Conservation (phyloP, 331 rosid species). For the Erythrophleum ivorense region DNA sequence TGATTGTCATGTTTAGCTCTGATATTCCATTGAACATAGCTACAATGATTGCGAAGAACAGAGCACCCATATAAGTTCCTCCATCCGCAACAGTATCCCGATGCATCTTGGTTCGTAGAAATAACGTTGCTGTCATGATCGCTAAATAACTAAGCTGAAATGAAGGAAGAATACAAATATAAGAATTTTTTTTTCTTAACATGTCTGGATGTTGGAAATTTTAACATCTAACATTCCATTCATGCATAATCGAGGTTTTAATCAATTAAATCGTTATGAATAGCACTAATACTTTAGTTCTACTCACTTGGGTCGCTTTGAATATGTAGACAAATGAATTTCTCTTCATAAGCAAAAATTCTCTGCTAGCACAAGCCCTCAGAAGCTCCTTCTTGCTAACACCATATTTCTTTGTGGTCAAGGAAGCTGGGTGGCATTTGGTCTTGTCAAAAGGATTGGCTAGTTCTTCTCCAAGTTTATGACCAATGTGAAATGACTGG, state of each 20-base stretch:
- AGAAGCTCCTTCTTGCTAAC: constrained; percentile 56
- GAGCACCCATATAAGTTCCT: constrained; percentile 62
- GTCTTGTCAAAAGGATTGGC: constrained; percentile 59
- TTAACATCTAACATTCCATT: neutral
- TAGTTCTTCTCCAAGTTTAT: constrained; percentile 63
- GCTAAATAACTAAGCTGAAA: constrained; percentile 62
- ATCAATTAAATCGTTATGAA: neutral
- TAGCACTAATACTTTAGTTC: neutral
- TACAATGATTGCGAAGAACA: constrained; percentile 58
- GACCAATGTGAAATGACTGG: constrained; percentile 56
- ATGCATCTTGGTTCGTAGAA: constrained; percentile 61
- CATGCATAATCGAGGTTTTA: neutral
- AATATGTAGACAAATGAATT: constrained; percentile 67
- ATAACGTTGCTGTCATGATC: constrained; percentile 54
- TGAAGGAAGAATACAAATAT: neutral
- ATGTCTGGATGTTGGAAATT: neutral
- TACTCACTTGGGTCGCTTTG: constrained; percentile 57
- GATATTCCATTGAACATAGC: constrained; percentile 75
- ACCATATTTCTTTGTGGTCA: constrained; percentile 58
- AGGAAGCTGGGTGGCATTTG: constrained; percentile 60
- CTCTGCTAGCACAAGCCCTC: constrained; percentile 63
- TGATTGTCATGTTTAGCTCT: constrained; percentile 59
- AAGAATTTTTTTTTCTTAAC: neutral
- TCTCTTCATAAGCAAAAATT: constrained; percentile 69
- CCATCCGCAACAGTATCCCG: constrained; percentile 53